phyloP scores from a whole-genome alignment of 2,329 filamentous ascomycete genomes.

The Pseudocercospora eumusae region DNA sequence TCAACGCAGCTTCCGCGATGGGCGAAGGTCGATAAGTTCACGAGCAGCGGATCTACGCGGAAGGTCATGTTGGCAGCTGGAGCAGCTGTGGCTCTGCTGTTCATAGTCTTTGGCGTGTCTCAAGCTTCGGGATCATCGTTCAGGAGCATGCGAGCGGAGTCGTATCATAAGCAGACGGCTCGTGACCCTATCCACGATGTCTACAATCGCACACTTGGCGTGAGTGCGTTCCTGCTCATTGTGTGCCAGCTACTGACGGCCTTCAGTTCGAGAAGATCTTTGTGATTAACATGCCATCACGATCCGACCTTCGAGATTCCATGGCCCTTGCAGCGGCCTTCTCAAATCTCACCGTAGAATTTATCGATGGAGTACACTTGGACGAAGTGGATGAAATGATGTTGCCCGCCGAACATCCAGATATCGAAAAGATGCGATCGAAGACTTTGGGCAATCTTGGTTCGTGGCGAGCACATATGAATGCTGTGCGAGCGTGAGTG shows the following conservation, averaged over 20 bases:
- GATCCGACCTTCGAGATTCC: conserved; percentile 56
- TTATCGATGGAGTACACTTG: conserved; percentile 45
- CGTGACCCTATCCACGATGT: conserved; percentile 18
- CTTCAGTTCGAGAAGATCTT: conserved; percentile 55
- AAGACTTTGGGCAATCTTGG: conserved; percentile 23
- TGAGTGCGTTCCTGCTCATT: conserved; percentile 7
- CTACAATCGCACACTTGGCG: conserved; percentile 23
- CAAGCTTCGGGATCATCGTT: background rate
- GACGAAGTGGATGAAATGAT: conserved; percentile 45
- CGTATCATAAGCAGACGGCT: background rate
- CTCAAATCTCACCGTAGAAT: conserved; percentile 50
- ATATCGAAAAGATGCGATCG: conserved; percentile 32
- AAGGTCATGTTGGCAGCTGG: conserved; percentile 3
- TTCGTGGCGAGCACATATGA: conserved; percentile 35
- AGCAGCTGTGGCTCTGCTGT: conserved; percentile 2
- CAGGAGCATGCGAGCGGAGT: background rate
- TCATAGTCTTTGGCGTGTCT: conserved; percentile 2
- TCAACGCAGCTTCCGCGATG: conserved; percentile 7
- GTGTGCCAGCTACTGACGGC: conserved; percentile 9
- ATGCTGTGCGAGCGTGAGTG: conserved; percentile 29
- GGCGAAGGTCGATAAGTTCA: conserved; percentile 2
- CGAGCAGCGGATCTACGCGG: conserved; percentile 5
- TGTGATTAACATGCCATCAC: conserved; percentile 54
- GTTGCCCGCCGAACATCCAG: conserved; percentile 36
- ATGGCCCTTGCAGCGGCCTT: conserved; percentile 52